A percentile compares a stretch with the other conserved stretches of the same genome.
Conservation (phyloP, 768 basidiomycete genomes). For the Pleurotus giganteus region DNA sequence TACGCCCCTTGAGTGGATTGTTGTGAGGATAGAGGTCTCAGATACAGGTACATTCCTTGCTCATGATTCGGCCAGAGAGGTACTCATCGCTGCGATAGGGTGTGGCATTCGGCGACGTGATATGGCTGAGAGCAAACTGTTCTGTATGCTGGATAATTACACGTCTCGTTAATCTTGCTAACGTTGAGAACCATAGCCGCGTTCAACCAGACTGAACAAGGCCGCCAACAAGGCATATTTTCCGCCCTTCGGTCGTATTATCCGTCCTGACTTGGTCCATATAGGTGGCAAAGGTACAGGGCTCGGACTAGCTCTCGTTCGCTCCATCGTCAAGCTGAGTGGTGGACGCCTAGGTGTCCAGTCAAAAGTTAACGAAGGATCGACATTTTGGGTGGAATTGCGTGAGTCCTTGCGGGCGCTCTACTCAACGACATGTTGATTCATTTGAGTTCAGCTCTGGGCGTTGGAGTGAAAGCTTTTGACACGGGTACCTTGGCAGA, state of each 20-base stretch:
- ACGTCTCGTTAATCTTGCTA: too few relatives aligned
- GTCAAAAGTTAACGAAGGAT: constrained; percentile 65
- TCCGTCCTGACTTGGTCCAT: constrained; percentile 12
- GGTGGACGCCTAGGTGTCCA: constrained; percentile 73
- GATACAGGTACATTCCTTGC: constrained; percentile 55
- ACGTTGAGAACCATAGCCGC: constrained; percentile 57
- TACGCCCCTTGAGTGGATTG: constrained; percentile 54
- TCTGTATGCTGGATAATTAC: too few relatives aligned
- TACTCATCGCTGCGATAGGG: constrained; percentile 12
- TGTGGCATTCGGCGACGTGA: constrained; percentile 51
- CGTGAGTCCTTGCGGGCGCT: constrained; percentile 33
- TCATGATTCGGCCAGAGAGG: background rate
- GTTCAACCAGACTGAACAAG: constrained; percentile 78
- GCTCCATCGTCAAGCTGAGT: constrained; percentile 74
- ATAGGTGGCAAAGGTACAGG: constrained; percentile 68
- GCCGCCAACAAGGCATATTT: constrained; percentile 58
- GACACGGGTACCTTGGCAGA: constrained; percentile 14
- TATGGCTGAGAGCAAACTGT: constrained; percentile 68
- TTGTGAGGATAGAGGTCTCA: constrained; percentile 81
- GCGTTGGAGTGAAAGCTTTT: constrained; percentile 57
- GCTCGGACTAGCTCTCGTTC: constrained; percentile 71
- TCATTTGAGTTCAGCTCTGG: constrained; percentile 43
- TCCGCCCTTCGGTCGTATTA: background rate
- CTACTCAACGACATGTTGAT: background rate
- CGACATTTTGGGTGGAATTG: constrained; percentile 87